Base-by-base conservation (phyloP, 2,329 filamentous ascomycete genomes). In the Claviceps citrina region DNA sequence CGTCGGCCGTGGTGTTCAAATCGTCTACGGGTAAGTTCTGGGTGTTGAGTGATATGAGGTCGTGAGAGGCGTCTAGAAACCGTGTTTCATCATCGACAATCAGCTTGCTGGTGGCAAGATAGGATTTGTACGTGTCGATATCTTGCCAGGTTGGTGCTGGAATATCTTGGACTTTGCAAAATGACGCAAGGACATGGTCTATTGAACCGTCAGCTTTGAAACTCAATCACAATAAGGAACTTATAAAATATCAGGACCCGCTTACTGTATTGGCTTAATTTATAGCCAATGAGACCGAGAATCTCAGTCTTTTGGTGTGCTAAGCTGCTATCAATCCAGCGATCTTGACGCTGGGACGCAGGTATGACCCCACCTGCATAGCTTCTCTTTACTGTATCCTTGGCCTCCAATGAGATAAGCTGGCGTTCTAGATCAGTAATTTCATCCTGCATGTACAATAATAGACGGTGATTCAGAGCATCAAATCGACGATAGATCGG, bases 401-500 rank as follows among this genome's bases (percentile, higher is more conserved):
- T 59, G 16, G 61, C 62, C 51, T 94, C 87, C 1, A 91, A 60
- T 0, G 67, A 65, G 15, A 74, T 71, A 1, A 95, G 68, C 42
- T 87, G 76, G 51, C 85, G 78, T 58, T 94, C 86, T 28, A 93
- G 65, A 50, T 89, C 81, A 24, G 70, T 68, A 15, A 94, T 73
- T 55, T 93, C 84, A 53, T 93, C 85, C 57, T 94, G 87, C 13
- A 93, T 67, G 46, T 91, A 78, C 0, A 94, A 66, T 3, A 95
- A 63, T 3, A 93, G 63, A 3, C 87, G 78, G 54, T 93, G 85
- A 50, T 91, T 87, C 15, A 94, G 63, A 9, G 75, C 70, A 54
- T 84, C 79, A 52, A 95, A 95, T 42, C 79, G 79, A 32, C 87
- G 76, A 56, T 93, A 94, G 43, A 93, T 71, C 1, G 84, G 84